These are phyloP conservation scores for Hydnomerulius pinastri DNA, from an alignment of 768 basidiomycete genomes.

Conservation along the genomic window DNA sequence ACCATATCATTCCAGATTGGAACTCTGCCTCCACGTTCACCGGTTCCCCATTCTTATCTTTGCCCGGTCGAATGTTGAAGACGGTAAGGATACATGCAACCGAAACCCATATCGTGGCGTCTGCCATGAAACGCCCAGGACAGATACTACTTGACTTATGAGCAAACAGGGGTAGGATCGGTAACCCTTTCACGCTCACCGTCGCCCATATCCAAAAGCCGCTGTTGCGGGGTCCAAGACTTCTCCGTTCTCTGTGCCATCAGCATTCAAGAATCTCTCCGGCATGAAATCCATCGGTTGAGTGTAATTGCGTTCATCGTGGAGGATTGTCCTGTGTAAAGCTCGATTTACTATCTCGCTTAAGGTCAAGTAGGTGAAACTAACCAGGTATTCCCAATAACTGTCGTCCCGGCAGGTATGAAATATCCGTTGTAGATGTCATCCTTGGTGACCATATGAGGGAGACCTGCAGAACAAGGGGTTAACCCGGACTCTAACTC, in stretches of 20 bases:
- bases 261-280: slow-evolving; percentile 38
- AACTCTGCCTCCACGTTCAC: slow-evolving; percentile 24
- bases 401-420: slow-evolving; percentile 43
- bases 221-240: slow-evolving; percentile 31
- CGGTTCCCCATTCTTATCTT: slow-evolving; percentile 18
- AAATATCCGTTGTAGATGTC: slow-evolving; percentile 33
- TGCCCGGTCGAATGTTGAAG: slow-evolving; percentile 26
- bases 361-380: neutral
- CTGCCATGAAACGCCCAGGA: slow-evolving; percentile 47
- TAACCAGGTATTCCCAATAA: slow-evolving; percentile 63
- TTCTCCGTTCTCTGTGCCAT: slow-evolving; percentile 36
- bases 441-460: slow-evolving; percentile 35
- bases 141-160: slow-evolving; percentile 32
- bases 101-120: slow-evolving; percentile 39
- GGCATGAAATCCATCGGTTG: slow-evolving; percentile 39
- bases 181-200: slow-evolving; percentile 16
- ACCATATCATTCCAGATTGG: slow-evolving; percentile 34
- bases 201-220: slow-evolving; percentile 40
- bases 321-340: slow-evolving; percentile 37
- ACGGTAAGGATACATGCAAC: slow-evolving; percentile 32
- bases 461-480: slow-evolving; percentile 23
- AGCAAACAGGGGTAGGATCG: neutral
- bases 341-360: slow-evolving; percentile 6
- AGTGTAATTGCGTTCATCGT: slow-evolving; percentile 36
- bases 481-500: slow-evolving; percentile 11